These are phyloP conservation scores for Vitis rupestris DNA, from an alignment of 164 flowering plant genomes.

Conservation along the genomic window DNA sequence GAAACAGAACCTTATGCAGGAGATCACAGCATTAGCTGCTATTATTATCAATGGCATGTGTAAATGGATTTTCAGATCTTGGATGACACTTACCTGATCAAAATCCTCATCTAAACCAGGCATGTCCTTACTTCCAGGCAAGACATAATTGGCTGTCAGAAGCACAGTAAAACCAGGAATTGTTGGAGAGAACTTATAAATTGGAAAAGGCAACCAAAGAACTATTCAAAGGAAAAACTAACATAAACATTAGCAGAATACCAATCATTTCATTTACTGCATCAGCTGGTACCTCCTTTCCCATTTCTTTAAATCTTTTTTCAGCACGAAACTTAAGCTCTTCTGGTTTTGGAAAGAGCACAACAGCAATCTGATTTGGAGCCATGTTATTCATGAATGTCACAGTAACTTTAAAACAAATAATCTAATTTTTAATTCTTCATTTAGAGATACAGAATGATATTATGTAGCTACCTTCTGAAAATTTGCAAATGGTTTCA, in stretches of 20 bases:
- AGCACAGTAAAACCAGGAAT: not conserved
- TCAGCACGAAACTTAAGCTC: conserved; percentile 43
- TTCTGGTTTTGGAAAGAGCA: conserved; percentile 52
- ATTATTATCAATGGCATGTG: not conserved
- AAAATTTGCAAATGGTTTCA: conserved; percentile 47
- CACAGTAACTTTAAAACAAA: not conserved
- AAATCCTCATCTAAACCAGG: conserved; percentile 53
- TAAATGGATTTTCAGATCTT: not conserved
- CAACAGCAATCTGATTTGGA: conserved; percentile 51
- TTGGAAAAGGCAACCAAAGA: not conserved
- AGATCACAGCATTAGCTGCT: not conserved
- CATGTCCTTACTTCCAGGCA: conserved; percentile 61
- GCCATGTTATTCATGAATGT: not conserved
- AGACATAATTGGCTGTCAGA: conserved; percentile 46
- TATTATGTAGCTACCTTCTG: conserved; percentile 38
- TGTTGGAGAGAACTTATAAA: not conserved
- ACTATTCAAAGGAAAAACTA: not conserved
- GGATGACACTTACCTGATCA: conserved; percentile 42
- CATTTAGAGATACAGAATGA: not conserved
- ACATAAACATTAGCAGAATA: conserved; percentile 9
- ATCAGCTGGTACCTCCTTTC: conserved; percentile 66
- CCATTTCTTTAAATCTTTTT: conserved; percentile 61
- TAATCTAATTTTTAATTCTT: not conserved
- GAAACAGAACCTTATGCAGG: conserved; percentile 41
- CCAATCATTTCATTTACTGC: conserved; percentile 62